phyloP scores from a whole-genome alignment of 2,329 filamentous ascomycete species.

The Zarea fungicola region DNA sequence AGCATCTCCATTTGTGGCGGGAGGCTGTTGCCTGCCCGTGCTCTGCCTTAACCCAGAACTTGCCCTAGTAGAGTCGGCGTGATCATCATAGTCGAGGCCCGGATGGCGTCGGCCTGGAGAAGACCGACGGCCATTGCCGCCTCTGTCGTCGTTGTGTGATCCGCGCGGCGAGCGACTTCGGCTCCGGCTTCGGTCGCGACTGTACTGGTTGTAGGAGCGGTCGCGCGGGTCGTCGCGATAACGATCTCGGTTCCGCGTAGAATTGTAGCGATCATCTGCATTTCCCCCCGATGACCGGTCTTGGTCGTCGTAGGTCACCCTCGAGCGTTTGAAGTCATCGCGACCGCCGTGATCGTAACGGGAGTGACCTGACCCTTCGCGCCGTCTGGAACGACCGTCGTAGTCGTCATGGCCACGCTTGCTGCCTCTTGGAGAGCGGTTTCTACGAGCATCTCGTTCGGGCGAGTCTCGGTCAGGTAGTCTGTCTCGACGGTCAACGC shows the following conservation, averaged over 20 bases:
- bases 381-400: conserved; percentile 40
- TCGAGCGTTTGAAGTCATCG: conserved; percentile 42
- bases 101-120: conserved; percentile 4
- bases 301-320: conserved; percentile 51
- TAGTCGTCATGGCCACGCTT: conserved; percentile 63
- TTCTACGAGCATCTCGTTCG: conserved; percentile 48
- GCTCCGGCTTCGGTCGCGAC: conserved; percentile 54
- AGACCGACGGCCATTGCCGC: not conserved
- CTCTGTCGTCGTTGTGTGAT: conserved; percentile 31
- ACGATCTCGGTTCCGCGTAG: conserved; percentile 32
- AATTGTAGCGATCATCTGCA: conserved; percentile 45
- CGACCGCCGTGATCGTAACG: conserved; percentile 58
- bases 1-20: conserved; percentile 57
- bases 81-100: conserved; percentile 39
- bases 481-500: conserved; percentile 93
- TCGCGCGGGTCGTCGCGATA: conserved; percentile 29
- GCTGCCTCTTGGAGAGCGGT: conserved; percentile 58
- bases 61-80: conserved; percentile 38
- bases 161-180: conserved; percentile 48
- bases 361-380: conserved; percentile 53
- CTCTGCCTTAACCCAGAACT: conserved; percentile 60
- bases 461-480: conserved; percentile 57
- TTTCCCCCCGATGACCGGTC: conserved; percentile 41
- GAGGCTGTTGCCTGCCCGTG: conserved; percentile 54
- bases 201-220: too few species aligned